Base-by-base conservation (phyloP, 306 rosid species). In the Trifolium subterraneum region DNA sequence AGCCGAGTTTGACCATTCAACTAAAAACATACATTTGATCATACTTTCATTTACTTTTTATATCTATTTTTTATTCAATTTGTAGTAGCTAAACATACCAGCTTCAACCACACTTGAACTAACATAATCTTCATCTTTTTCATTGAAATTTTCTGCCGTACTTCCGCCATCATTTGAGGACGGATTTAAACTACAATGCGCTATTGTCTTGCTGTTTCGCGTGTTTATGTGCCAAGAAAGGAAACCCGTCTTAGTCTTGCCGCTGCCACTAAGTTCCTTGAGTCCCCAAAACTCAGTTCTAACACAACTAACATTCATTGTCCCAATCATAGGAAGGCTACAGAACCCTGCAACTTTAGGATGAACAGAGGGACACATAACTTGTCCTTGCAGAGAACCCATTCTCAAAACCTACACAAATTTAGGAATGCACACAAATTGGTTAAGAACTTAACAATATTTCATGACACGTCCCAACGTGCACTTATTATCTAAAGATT, bases 341-440 rank as follows among this genome's bases (percentile, higher is more conserved):
- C 85, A 83, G 41, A 83, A 77, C 22, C 93, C 88, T 16, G 80
- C 79, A 70, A 85, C 88, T 78, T 90, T 91, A 16, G 92, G 89
- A 60, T 85, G 81, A 19, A 90, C 79, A 51, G 92, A 59, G 44
- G 99, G 96, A 73, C 89, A 88, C 80, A 86, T 78, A 70, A 88
- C 96, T 47, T 95, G 99, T 81, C 97, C 97, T 84, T 87, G 95
- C 80, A 94, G 64, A 77, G 90, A 83, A 82, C 38, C 88, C 99
- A 94, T 94, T 48, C 83, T 88, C 86, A 71, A 70, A 81, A 65
- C 72, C 85, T 68, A 71, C 77, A 36, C 52, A 81, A 29, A 29
- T 29, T 29, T 29, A 29, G 33, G 6, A 29, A 38, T 38, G 12
- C 42, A 38, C 42, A 38, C 42, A 38, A 38, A 38, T 38, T 7